phyloP scores from a whole-genome alignment of 805 yeast species.

The Alloascoidea hylecoeti region DNA sequence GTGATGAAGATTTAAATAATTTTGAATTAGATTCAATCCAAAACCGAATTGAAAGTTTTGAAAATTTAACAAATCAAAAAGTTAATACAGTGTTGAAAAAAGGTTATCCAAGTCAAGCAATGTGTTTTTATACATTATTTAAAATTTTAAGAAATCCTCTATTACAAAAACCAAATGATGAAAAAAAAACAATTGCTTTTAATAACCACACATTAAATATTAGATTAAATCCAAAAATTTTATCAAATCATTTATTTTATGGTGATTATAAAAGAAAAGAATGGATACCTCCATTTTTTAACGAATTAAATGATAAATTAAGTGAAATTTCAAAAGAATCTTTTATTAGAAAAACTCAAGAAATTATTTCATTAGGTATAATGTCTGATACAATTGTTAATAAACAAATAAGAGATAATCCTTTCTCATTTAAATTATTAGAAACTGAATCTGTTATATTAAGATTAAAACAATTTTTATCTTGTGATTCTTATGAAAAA shows the following conservation, averaged over 20 bases:
- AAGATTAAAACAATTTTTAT: slow-evolving; percentile 10
- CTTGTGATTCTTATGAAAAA: slow-evolving; percentile 17
- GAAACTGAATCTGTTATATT: not conserved
- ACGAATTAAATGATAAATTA: slow-evolving; percentile 8
- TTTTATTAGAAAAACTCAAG: not conserved
- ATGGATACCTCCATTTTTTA: slow-evolving; percentile 7
- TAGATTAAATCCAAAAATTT: slow-evolving; percentile 38
- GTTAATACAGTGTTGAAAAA: slow-evolving; percentile 14
- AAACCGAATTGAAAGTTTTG: slow-evolving; percentile 29
- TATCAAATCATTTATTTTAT: slow-evolving; percentile 19
- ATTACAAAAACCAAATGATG: slow-evolving; percentile 24
- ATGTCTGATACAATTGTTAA: not conserved
- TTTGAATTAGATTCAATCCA: slow-evolving; percentile 36
- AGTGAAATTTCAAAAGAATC: not conserved
- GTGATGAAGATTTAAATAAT: slow-evolving; percentile 27
- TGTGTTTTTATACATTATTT: slow-evolving; percentile 46
- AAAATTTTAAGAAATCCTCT: slow-evolving; percentile 61
- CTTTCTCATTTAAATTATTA: not conserved
- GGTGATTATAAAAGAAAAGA: slow-evolving; percentile 9
- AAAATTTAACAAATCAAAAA: slow-evolving; percentile 10
- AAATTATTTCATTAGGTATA: not conserved
- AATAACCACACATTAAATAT: slow-evolving; percentile 37
- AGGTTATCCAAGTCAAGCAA: slow-evolving; percentile 35
- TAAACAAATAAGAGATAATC: not conserved
- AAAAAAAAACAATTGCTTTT: slow-evolving; percentile 39